Conservation (phyloP, 805 yeast species). For the Teunomyces pallodes region DNA sequence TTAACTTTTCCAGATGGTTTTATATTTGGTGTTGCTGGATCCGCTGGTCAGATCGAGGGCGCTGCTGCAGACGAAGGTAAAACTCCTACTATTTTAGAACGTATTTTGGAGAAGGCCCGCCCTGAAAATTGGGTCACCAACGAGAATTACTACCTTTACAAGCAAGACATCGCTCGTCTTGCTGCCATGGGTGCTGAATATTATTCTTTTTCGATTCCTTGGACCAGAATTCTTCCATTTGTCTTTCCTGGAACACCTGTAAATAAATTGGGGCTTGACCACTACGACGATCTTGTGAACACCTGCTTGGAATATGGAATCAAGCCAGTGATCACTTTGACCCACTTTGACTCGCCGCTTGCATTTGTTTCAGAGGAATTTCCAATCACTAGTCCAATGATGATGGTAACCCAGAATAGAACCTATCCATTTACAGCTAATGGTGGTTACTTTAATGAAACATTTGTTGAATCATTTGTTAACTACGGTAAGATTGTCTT, state of each 20-base stretch:
- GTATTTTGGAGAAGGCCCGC: slow-evolving; percentile 7
- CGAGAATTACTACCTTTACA: slow-evolving; percentile 30
- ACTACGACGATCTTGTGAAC: slow-evolving; percentile 18
- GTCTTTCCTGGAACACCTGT: slow-evolving; percentile 19
- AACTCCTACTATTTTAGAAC: slow-evolving; percentile 29
- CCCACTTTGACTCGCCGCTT: slow-evolving; percentile 33
- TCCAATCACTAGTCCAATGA: not conserved
- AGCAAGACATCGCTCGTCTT: slow-evolving; percentile 29
- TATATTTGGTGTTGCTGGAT: slow-evolving; percentile 30
- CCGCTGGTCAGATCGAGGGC: slow-evolving; percentile 38
- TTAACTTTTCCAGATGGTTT: slow-evolving; percentile 16
- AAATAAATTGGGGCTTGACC: slow-evolving; percentile 17
- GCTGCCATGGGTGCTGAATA: slow-evolving; percentile 29
- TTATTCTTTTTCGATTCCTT: slow-evolving; percentile 33
- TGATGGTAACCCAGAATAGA: not conserved
- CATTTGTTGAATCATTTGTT: slow-evolving; percentile 28
- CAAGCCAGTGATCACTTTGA: slow-evolving; percentile 29
- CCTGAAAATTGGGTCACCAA: slow-evolving; percentile 23
- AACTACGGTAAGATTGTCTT: slow-evolving; percentile 29
- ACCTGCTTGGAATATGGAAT: slow-evolving; percentile 19
- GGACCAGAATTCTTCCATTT: slow-evolving; percentile 34
- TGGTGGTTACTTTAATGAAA: slow-evolving; percentile 23
- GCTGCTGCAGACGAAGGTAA: slow-evolving; percentile 32
- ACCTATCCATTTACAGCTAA: slow-evolving; percentile 13
- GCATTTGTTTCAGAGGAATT: slow-evolving; percentile 5